Base-by-base conservation (phyloP, 768 basidiomycete species). In the Pisolithus microcarpus region DNA sequence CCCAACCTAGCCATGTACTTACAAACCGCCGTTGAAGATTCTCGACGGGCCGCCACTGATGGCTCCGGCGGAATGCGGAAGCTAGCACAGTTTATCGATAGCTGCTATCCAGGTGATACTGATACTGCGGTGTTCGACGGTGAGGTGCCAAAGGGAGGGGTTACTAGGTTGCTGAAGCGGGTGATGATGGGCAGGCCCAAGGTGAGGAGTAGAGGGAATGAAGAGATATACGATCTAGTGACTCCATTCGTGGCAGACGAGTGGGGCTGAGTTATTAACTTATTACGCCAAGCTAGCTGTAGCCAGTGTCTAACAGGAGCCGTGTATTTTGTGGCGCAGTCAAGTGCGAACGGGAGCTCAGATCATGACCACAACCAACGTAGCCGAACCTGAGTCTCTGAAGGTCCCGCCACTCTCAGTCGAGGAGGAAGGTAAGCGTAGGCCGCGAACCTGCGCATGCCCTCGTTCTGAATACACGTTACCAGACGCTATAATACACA, bases 181-280 rank as follows among this genome's bases (percentile, higher is more conserved):
- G 75, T 87, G 15, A 82, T 87, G 15, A 82, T 86, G 21, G 60
- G 81, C 68, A 58, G 74, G 71, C 53, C 70, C 49, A 78, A 70
- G 57, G 63, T 72, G 58, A 72, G 67, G 30, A 71, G 77, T 5
- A 73, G 77, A 44, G 74, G 76, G 40, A 91, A 91, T 60, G 85
- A 87, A 57, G 87, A 90, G 52, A 85, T 82, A 8, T 91, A 84
- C 54, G 85, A 88, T 38, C 75, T 89, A 10, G 86, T 91, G 50
- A 91, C 88, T 15, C 88, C 88, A 1, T 91, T 91, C 65, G 78
- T 87, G 16, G 69, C 84, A 16, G 84, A 87, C 51, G 85, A 87
- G 56, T 86, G 79, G 79, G 83, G 84, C 50, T 83, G 61, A 66
- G 21, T 56, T 5, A n/a, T 26, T 26, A 26, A 26, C 7, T 26